These are phyloP conservation scores for Sechiopsis laciniata DNA, from an alignment of 306 rosid species.

Conservation along the genomic window DNA sequence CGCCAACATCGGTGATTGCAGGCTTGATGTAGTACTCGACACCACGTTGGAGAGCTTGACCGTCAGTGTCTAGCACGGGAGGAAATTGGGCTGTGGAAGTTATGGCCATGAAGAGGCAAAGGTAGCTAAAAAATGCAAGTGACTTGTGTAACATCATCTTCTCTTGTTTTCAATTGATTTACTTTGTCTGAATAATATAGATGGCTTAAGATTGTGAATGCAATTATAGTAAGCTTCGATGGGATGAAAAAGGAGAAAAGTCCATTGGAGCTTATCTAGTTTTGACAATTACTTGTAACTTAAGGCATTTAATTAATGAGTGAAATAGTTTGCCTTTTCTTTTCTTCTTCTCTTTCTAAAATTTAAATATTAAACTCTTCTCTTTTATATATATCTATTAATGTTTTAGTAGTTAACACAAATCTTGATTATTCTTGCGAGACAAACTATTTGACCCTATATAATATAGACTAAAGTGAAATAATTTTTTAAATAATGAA, in stretches of 20 bases:
- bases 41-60: conserved; percentile 13
- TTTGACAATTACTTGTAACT: neutral
- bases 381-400: too few species aligned
- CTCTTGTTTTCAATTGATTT: neutral
- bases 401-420: too few species aligned
- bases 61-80: conserved; percentile 7
- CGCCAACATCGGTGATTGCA: neutral
- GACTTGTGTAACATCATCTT: neutral
- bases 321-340: neutral
- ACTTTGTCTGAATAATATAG: neutral
- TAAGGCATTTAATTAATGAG: neutral
- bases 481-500: too few species aligned
- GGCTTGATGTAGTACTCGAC: conserved; percentile 18
- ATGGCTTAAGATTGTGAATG: neutral
- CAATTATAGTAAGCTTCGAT: too few species aligned
- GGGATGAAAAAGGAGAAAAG: neutral
- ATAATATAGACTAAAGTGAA: too few species aligned
- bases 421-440: too few species aligned
- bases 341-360: neutral
- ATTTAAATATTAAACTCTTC: too few species aligned
- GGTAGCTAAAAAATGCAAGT: neutral
- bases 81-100: conserved; percentile 13
- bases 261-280: neutral
- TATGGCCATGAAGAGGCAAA: conserved; percentile 12
- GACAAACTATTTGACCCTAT: too few species aligned